phyloP scores from a whole-genome alignment of 148 eudicot genomes.

The Chenopodium formosanum region DNA sequence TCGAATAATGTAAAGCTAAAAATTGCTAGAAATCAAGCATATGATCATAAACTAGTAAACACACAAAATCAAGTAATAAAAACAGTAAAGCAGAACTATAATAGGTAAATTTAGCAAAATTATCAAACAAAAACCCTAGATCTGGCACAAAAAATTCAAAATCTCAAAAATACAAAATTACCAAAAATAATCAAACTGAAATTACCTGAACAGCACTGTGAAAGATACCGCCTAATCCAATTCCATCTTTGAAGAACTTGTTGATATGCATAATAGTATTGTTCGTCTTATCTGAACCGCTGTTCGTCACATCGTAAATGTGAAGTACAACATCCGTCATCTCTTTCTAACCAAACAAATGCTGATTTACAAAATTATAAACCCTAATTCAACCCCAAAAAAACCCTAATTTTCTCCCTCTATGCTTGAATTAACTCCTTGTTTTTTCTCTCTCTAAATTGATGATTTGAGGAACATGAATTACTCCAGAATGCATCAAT shows the following conservation, averaged over 20 bases:
- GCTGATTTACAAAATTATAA: constrained; percentile 8
- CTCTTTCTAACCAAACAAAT: constrained; percentile 18
- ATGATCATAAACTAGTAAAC: not conserved
- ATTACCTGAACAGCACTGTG: constrained; percentile 86
- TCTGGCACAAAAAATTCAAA: constrained; percentile 24
- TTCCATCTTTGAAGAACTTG: constrained; percentile 88
- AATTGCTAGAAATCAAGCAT: not conserved
- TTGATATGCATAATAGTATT: constrained; percentile 79
- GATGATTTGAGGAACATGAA: not conserved
- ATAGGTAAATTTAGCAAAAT: not conserved
- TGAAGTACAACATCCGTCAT: constrained; percentile 73
- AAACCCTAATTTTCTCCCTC: constrained; percentile 1
- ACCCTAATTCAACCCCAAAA: constrained; percentile 9
- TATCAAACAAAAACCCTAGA: constrained; percentile 38
- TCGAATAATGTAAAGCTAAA: not conserved
- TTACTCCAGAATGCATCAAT: not conserved
- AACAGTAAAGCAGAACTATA: not conserved
- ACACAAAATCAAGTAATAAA: constrained; percentile 3
- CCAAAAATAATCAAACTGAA: constrained; percentile 6
- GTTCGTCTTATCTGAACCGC: constrained; percentile 82
- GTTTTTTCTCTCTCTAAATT: not conserved
- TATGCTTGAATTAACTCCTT: not conserved
- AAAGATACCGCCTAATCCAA: constrained; percentile 86
- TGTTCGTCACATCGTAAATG: constrained; percentile 80
- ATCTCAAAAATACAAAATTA: too few relatives aligned